Evolutionary conservation across 768 basidiomycete genomes (phyloP), one percentile per base, ranked within the genome.

Genomic region (Mycena epipterygia): DNA sequence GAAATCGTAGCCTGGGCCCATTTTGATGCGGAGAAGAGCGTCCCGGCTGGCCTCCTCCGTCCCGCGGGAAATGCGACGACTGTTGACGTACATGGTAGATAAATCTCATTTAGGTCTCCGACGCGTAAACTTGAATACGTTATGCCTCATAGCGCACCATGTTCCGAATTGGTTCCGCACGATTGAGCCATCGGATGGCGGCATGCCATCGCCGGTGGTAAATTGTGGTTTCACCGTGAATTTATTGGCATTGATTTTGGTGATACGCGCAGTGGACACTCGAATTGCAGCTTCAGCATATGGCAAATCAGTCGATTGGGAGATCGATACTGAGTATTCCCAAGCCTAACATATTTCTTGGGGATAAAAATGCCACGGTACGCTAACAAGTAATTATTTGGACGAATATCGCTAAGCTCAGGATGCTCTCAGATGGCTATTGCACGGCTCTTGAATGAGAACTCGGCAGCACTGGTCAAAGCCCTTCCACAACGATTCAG

Each of bases 1-100:
- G 67, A 62, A n/a, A 68, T 68, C 32, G 60, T 68, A 29, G 59
- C 60, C 33, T 68, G 67, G 67, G 30, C 49, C 32, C 67, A 68
- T 61, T 68, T 68, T 35, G 29, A 68, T 29, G 59, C 60, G 16
- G 39, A 30, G 41, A 61, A 62, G 59, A 42, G 39, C 29, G 58
- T 49, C 29, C 37, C 67, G 21, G 33, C 27, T 29, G 35, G 16
- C 7, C 49, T 49, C 13, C n/a, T 68, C 51, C 48, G 21, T 55
- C 52, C 51, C 23, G 52, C 37, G 4, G 5, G 39, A 25, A 56
- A 62, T 62, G 58, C 59, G 30, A 53, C 51, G 33, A 56, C 59
- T 27, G 52, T 68, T 37, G 67, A 68, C 35, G 59, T 62, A n/a
- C 67, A 68, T 46, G 59, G 67, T 62, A 35, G 13, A 59, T 49